phyloP scores from a whole-genome alignment of 805 yeast species.

The Ascoidea asiatica region DNA sequence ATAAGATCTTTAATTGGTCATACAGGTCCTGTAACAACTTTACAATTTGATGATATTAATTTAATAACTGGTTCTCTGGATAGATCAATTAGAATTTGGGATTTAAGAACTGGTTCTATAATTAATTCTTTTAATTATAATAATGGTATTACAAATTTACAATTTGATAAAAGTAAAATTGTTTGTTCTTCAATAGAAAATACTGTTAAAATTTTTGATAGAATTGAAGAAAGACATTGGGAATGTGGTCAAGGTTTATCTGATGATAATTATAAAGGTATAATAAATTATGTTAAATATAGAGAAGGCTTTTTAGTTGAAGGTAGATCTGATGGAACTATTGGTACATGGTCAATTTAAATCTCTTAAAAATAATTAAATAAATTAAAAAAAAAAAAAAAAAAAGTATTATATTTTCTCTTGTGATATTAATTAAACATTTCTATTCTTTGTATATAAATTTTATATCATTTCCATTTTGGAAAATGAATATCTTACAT shows the following conservation, averaged over 20 bases:
- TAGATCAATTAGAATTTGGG: slow-evolving; percentile 59
- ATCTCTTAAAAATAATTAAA: neutral
- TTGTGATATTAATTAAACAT: too few species aligned
- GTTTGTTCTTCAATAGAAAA: slow-evolving; percentile 37
- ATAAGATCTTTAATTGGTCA: slow-evolving; percentile 52
- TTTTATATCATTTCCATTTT: too few species aligned
- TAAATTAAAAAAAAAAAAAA: neutral
- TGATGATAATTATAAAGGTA: slow-evolving; percentile 16
- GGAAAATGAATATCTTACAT: too few species aligned
- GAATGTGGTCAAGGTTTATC: slow-evolving; percentile 29
- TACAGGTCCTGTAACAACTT: slow-evolving; percentile 51
- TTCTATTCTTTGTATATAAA: too few species aligned
- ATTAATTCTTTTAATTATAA: slow-evolving; percentile 50
- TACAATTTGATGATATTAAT: slow-evolving; percentile 56
- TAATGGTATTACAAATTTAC: slow-evolving; percentile 37
- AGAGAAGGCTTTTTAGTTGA: slow-evolving; percentile 55
- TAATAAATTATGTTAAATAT: slow-evolving; percentile 31
- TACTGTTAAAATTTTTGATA: slow-evolving; percentile 43
- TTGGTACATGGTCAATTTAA: slow-evolving; percentile 52
- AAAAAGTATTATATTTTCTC: neutral
- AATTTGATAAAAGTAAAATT: slow-evolving; percentile 45
- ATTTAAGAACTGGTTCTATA: slow-evolving; percentile 51
- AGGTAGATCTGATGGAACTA: slow-evolving; percentile 45
- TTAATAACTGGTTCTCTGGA: slow-evolving; percentile 53
- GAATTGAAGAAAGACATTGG: slow-evolving; percentile 39